Percentiles rank a stretch among this genome's conserved stretches.
phyloP scores from a whole-genome alignment of 495 filamentous ascomycete genomes.

The Parathielavia hyrcaniae region DNA sequence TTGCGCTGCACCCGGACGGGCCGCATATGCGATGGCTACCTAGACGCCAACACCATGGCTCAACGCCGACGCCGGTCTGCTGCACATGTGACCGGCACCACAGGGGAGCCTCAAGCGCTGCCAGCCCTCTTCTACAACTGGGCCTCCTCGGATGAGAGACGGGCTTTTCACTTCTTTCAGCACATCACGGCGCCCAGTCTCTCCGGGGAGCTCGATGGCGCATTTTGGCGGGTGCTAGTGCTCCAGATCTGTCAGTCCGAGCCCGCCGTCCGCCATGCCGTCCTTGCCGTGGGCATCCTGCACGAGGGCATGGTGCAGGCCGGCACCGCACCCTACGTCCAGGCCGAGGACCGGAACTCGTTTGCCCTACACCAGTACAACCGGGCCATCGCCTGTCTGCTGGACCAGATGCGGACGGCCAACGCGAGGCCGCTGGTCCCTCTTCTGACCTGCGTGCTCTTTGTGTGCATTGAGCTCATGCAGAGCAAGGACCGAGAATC shows the following conservation, averaged over 20 bases:
- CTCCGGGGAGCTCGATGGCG: slow-evolving; percentile 45
- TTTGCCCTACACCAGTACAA: slow-evolving; percentile 52
- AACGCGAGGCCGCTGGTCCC: slow-evolving; percentile 42
- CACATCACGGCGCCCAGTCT: slow-evolving; percentile 43
- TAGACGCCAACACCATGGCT: slow-evolving; percentile 29
- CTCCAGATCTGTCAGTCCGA: slow-evolving; percentile 52
- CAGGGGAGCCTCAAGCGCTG: slow-evolving; percentile 18
- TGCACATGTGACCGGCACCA: slow-evolving; percentile 3
- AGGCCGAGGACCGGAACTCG: slow-evolving; percentile 30
- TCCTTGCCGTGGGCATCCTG: slow-evolving; percentile 50
- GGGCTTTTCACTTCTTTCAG: slow-evolving; percentile 50
- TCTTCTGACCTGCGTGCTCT: slow-evolving; percentile 51
- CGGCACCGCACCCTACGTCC: slow-evolving; percentile 27
- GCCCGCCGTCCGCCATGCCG: slow-evolving; percentile 55
- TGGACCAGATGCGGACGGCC: slow-evolving; percentile 36
- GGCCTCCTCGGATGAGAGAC: slow-evolving; percentile 33
- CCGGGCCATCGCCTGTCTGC: slow-evolving; percentile 44
- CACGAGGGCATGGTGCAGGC: slow-evolving; percentile 40
- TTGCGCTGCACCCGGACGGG: slow-evolving; percentile 43
- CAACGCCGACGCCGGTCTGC: slow-evolving; percentile 28
- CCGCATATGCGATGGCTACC: slow-evolving; percentile 42
- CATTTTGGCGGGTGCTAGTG: slow-evolving; percentile 53
- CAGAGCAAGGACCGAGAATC: slow-evolving; percentile 45
- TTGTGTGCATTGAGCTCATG: slow-evolving; percentile 54
- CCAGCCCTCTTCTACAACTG: slow-evolving; percentile 25